phyloP scores from a whole-genome alignment of 306 rosid genomes.

The Mucuna pruriens region DNA sequence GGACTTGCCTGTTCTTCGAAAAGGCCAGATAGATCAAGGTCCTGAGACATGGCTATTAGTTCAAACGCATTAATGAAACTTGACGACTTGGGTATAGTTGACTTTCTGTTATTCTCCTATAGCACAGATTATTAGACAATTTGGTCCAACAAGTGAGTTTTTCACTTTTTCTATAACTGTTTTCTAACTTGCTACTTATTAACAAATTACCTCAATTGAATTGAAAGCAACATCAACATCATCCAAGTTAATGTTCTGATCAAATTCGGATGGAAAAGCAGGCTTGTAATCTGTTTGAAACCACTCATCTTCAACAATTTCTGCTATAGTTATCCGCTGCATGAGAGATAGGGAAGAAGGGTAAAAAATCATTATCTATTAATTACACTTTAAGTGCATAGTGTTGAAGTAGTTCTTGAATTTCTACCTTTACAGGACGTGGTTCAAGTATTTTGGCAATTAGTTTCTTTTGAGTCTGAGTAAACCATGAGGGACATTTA shows the following conservation, averaged over 20 bases:
- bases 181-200: neutral
- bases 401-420: neutral
- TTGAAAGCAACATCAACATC: slow-evolving; percentile 60
- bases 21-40: slow-evolving; percentile 82
- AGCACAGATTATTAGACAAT: slow-evolving; percentile 19
- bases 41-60: slow-evolving; percentile 83
- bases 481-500: slow-evolving; percentile 69
- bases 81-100: slow-evolving; percentile 55
- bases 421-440: slow-evolving; percentile 55
- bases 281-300: slow-evolving; percentile 71
- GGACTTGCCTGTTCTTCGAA: slow-evolving; percentile 77
- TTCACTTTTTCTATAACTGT: neutral
- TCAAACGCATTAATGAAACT: slow-evolving; percentile 89
- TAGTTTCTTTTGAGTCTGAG: slow-evolving; percentile 61
- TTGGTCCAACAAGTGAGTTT: slow-evolving; percentile 3
- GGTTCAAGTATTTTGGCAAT: slow-evolving; percentile 68
- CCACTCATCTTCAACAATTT: slow-evolving; percentile 71
- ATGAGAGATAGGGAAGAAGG: slow-evolving; percentile 22
- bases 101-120: slow-evolving; percentile 55
- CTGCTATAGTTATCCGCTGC: slow-evolving; percentile 66
- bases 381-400: slow-evolving; percentile 1
- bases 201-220: slow-evolving; percentile 60
- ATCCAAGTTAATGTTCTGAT: slow-evolving; percentile 43
- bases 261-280: slow-evolving; percentile 46
- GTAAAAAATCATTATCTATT: neutral